Conservation (phyloP, 2,329 filamentous ascomycete genomes). For the Fusarium longipes region DNA sequence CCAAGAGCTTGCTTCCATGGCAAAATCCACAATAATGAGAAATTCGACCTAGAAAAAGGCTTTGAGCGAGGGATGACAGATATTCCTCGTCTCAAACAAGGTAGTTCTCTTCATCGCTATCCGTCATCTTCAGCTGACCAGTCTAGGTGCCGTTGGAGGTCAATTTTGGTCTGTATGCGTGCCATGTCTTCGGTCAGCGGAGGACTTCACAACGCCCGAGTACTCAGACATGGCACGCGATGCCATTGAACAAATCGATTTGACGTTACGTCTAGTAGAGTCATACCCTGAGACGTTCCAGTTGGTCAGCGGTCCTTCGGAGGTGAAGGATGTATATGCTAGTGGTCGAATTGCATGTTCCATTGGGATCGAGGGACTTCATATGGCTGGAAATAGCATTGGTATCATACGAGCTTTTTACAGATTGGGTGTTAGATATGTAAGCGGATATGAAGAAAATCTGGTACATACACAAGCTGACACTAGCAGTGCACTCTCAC, state of each 20-base stretch:
- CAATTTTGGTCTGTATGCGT: constrained; percentile 22
- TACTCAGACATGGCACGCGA: constrained; percentile 12
- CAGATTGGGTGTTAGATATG: constrained; percentile 4
- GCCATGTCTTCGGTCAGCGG: constrained; percentile 4
- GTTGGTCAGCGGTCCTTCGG: not conserved
- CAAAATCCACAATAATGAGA: constrained; percentile 1
- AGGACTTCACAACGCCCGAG: constrained; percentile 2
- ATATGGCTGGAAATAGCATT: constrained; percentile 10
- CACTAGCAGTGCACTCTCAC: not conserved
- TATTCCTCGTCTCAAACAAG: constrained; percentile 2
- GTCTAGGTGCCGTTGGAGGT: not conserved
- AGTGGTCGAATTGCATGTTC: constrained; percentile 10
- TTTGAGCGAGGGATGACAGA: constrained; percentile 11
- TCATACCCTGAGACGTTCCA: constrained; percentile 3
- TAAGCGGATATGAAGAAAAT: accelerated
- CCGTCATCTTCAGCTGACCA: accelerated
- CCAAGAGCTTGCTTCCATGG: constrained; percentile 9
- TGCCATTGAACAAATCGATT: constrained; percentile 6
- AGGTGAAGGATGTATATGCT: not conserved
- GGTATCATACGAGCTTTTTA: constrained; percentile 4
- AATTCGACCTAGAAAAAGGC: not conserved
- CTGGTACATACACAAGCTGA: accelerated
- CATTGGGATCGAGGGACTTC: not conserved
- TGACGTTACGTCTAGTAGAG: not conserved
- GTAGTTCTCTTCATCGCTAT: accelerated